Evolutionary conservation across 805 yeast species (phyloP).

Genomic region (Saccharomycopsis amapae): DNA sequence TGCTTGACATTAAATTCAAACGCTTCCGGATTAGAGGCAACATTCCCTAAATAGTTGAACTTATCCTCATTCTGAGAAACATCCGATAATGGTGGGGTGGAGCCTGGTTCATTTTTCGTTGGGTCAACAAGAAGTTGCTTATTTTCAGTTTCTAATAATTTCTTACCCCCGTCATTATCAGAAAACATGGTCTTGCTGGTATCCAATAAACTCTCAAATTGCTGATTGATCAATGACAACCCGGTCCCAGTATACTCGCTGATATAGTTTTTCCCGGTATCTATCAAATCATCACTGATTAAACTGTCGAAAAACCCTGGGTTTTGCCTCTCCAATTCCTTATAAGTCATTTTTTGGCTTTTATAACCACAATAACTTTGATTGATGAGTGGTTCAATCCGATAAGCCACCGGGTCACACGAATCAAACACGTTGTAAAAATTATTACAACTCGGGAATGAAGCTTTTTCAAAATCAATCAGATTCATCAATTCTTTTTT

Average conservation of each 20-base stretch:
- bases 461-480: conserved; percentile 21
- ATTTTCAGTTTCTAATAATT: too few species aligned
- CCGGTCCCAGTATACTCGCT: conserved; percentile 10
- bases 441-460: conserved; percentile 54
- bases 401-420: conserved; percentile 85
- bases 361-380: conserved; percentile 39
- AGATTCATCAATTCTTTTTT: conserved; percentile 9
- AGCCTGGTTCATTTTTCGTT: too few species aligned
- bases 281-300: background rate
- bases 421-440: conserved; percentile 82
- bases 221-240: conserved; percentile 7
- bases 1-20: background rate
- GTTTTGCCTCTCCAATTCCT: conserved; percentile 1
- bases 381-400: conserved; percentile 78
- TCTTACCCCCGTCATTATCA: too few species aligned
- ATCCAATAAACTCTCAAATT: conserved; percentile 7
- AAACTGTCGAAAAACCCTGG: conserved; percentile 2
- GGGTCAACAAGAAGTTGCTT: too few species aligned
- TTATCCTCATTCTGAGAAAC: too few species aligned
- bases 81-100: too few species aligned
- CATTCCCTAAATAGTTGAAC: too few species aligned
- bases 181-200: too few species aligned
- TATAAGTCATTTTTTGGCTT: conserved; percentile 55
- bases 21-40: background rate
- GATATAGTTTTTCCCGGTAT: conserved; percentile 1